Base-by-base conservation (phyloP, 1,284 basidiomycete species). In the Sporisorium exsertum region DNA sequence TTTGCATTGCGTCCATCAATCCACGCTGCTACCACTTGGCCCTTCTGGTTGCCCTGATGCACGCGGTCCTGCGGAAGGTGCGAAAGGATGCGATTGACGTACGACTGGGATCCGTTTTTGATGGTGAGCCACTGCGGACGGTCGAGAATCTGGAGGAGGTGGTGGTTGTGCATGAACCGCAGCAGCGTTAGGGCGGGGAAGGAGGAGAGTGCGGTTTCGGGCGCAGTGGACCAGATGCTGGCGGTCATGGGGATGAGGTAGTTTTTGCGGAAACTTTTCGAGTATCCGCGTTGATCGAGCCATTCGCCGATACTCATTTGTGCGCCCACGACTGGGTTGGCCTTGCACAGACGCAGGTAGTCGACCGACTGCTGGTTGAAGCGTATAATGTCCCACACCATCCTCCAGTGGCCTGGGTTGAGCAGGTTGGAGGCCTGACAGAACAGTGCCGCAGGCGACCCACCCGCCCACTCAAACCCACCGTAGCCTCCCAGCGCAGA, bases 61-160 rank as follows among this genome's bases (percentile, higher is more conserved):
- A 79, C 20, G 1, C 66, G 42, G 0, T 51, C 50, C 0, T 46
- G 8, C 22, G 76, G 68, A 2, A 81, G 18, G 2, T 59, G 58
- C 7, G 59, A 63, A 16, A 72, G 15, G 45, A 82, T 73, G 15
- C 78, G 58, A 9, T 78, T 58, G 35, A 82, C 79, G 57, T 82
- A 82, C 16, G 37, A 49, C 22, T 61, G 55, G 8, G 72, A 91
- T 72, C 93, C 92, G 18, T 91, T 91, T 54, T 89, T 85, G 58
- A 94, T 88, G 0, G 93, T 93, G 35, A 93, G 83, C 92, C 92
- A 94, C 8, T 89, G 88, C 0, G 92, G 92, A 67, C 92, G 92
- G 0, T 91, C 91, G 0, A 89, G 89, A 24, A 94, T 87, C 85
- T 93, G 92, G 0, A 94, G 88, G 0, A 93, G 87, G 79, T 92